A percentile compares a stretch with the other conserved stretches of the same genome.
Evolutionary conservation across 768 basidiomycete species (phyloP).

Genomic region (Paxillus involutus): DNA sequence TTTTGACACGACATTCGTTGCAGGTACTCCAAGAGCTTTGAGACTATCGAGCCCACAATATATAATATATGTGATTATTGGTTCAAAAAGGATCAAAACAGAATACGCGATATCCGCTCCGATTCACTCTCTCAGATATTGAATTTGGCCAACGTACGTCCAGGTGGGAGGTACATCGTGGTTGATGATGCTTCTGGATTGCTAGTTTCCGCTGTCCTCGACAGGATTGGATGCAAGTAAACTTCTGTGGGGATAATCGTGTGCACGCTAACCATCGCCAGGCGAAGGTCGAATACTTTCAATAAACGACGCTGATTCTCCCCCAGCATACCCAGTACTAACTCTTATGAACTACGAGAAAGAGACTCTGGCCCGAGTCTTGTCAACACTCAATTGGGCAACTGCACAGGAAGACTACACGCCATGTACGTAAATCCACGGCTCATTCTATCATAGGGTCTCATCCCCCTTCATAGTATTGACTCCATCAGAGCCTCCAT

Average conservation of each 20-base stretch:
- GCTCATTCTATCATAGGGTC: background rate
- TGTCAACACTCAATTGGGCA: slow-evolving; percentile 87
- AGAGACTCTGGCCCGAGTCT: slow-evolving; percentile 47
- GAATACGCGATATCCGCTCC: slow-evolving; percentile 80
- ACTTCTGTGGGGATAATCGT: background rate
- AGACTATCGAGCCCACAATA: slow-evolving; percentile 83
- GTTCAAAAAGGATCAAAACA: slow-evolving; percentile 78
- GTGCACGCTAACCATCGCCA: slow-evolving; percentile 27
- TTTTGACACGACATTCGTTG: background rate
- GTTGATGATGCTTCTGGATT: slow-evolving; percentile 93
- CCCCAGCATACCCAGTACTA: slow-evolving; percentile 86
- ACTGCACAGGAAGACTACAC: slow-evolving; percentile 76
- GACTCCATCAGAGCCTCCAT: slow-evolving; percentile 56
- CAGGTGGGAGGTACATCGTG: slow-evolving; percentile 84
- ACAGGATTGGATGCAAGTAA: slow-evolving; percentile 76
- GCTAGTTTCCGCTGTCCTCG: slow-evolving; percentile 80
- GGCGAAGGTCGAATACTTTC: slow-evolving; percentile 81
- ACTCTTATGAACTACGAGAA: slow-evolving; percentile 83
- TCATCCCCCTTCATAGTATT: slow-evolving; percentile 41
- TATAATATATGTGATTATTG: slow-evolving; percentile 89
- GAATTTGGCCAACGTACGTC: slow-evolving; percentile 76
- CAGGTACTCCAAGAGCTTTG: slow-evolving; percentile 87
- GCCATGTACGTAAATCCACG: slow-evolving; percentile 46
- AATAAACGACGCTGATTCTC: slow-evolving; percentile 87
- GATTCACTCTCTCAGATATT: slow-evolving; percentile 91